These are phyloP conservation scores for Amphirosellinia nigrospora DNA, from an alignment of 495 filamentous ascomycete species.

Conservation along the genomic window DNA sequence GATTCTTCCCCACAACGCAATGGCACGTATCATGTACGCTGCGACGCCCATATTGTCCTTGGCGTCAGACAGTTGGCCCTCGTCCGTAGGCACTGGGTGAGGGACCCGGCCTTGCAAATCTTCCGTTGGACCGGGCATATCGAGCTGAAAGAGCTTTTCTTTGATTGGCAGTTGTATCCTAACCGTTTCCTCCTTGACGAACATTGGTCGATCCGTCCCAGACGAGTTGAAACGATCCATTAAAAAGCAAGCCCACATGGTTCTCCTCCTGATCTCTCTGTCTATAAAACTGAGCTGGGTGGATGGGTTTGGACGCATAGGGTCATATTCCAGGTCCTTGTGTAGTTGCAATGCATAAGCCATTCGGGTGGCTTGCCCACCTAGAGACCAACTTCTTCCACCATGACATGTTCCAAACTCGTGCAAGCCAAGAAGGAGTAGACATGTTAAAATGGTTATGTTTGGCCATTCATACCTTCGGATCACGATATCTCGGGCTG, in stretches of 20 bases:
- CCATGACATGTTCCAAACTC: constrained; percentile 98
- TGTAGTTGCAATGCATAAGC: constrained; percentile 95
- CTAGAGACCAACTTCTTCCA: constrained; percentile 92
- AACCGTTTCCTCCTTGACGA: constrained; percentile 85
- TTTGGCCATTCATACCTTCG: constrained; percentile 93
- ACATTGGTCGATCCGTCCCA: constrained; percentile 91
- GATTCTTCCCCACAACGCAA: constrained; percentile 88
- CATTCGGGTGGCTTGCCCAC: constrained; percentile 95
- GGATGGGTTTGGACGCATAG: constrained; percentile 67
- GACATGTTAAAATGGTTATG: constrained; percentile 90
- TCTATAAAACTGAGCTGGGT: constrained; percentile 86
- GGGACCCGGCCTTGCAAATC: constrained; percentile 76
- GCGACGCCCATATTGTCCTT: constrained; percentile 92
- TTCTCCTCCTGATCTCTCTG: constrained; percentile 86
- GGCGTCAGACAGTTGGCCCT: constrained; percentile 68
- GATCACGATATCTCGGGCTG: constrained; percentile 82
- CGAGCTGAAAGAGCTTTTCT: constrained; percentile 88
- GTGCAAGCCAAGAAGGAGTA: constrained; percentile 86
- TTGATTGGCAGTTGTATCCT: constrained; percentile 90
- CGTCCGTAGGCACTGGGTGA: constrained; percentile 66
- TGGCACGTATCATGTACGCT: constrained; percentile 85
- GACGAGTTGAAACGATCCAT: constrained; percentile 99
- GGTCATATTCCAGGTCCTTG: constrained; percentile 89
- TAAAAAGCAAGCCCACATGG: constrained; percentile 97
- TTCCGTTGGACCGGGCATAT: constrained; percentile 88